Evolutionary conservation across 805 yeast species (phyloP), one percentile per base, ranked within the genome.

Genomic region (Kluyveromyces lactis): DNA sequence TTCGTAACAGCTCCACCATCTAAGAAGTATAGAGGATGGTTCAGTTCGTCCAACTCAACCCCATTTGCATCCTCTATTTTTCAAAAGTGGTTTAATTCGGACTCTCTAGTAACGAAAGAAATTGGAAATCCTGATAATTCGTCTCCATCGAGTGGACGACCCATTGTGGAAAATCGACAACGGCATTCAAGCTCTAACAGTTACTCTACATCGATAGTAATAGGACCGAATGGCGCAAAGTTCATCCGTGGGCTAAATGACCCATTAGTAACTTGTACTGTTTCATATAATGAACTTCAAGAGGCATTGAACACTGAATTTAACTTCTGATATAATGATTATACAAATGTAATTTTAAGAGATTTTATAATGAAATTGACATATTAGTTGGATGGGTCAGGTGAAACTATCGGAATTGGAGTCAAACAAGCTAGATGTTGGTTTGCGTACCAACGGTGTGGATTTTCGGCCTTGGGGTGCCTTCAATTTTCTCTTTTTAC

Each of bases 401-500:
- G 18, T 34, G 38, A 55, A 55, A 31, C 50, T 50, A 16, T 46
- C 44, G 10, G 46, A 45, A 18, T 46, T 40, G n/a, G 37, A 40
- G 10, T 45, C 49, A 32, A 50, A 53, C 13, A 56, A 36, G 29
- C 36, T 42, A 4, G 39, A 26, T 12, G 36, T 46, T 24, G 40
- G 17, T 5, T 30, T 29, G 4, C 39, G 30, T n/a, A 6, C 12
- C 30, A 21, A 21, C 24, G 24, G 24, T 29, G n/a, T 29, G 21
- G 19, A 18, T 16, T 21, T 15, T 24, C 15, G 5, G 30, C 16
- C 11, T 36, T 49, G 47, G 3, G 59, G 62, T 2, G 62, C 57
- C 17, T 46, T 52, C 2, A 60, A 46, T 38, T 54, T 55, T 42
- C 61, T 56, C 21, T 58, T 55, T 32, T 57, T 58, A 9, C 79